Evolutionary conservation across 768 basidiomycete genomes (phyloP), one percentile per base, ranked within the genome.

Genomic region (Suillus cothurnatus): DNA sequence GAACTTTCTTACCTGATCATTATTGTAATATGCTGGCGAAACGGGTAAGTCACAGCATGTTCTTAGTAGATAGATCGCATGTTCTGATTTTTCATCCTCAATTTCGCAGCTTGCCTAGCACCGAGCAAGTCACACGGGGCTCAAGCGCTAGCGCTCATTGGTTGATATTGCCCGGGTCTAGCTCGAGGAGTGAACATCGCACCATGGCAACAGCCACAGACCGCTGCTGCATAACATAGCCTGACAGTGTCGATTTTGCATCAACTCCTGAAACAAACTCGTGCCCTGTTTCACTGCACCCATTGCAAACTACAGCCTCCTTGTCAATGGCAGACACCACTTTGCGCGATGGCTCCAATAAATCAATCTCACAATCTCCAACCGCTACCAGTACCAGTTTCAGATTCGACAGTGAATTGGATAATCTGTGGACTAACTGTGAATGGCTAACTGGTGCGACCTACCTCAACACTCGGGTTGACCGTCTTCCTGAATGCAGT

Each of bases 341-440:
- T n/a, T 45, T 21, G n/a, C 21, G 21, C 45, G 11, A 47, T 47
- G 45, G 45, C n/a, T n/a, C 45, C n/a, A 8, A 47, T 2, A 11
- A 4, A 47, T 47, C n/a, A 28, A 32, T 19, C 26, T 39, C 23
- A 26, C 26, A 26, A 45, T 60, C 52, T 39, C 17, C 52, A 23
- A 34, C n/a, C 5, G 21, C 62, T 19, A 21, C 62, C 14, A 28
- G 49, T 55, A 23, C 62, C 19, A 49, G 21, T 49, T 64, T 61
- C 58, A n/a, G 11, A 49, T 64, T 64, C 34, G 47, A 64, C 57
- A 19, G 59, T 28, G 64, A 64, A 17, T 52, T 64, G 64, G 58
- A 64, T 60, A 7, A 45, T n/a, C 36, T 64, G 31, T 64, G 64
- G 64, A 14, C 14, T 32, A 63, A 56, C 62, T 56, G 36, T 26